Evolutionary conservation across 805 yeast species (phyloP), one percentile per base, ranked within the genome.

Genomic region (Kodamaea neixiangensis): DNA sequence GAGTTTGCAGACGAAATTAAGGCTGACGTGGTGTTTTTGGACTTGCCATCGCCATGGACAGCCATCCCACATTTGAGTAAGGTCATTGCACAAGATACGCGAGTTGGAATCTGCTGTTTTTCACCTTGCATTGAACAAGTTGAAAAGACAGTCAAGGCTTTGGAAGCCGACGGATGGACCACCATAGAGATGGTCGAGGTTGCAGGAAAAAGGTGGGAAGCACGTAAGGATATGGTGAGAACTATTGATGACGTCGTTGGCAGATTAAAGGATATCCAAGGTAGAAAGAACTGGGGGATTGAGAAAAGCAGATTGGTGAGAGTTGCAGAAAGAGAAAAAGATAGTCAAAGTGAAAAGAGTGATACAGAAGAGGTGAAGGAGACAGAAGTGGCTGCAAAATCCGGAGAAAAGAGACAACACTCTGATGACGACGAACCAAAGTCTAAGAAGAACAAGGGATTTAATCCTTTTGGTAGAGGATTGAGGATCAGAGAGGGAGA

Each of bases 61-160:
- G 99, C 99, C 5, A 87, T 94, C 48, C 89, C 90, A 5, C 86
- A 87, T 67, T 69, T 93, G 43, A 70, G 75, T 10, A 58, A 62
- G 29, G 96, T 87, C 1, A 77, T 88, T 13, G 71, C 87, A 7
- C 66, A 71, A 7, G 70, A 70, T 15, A 73, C 76, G 49, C 74
- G 76, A 21, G 88, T 83, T 18, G 83, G 87, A 2, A 78, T 94
- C 48, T 94, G 99, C 69, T 94, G 99, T 68, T 94, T 94, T 64
- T 89, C 96, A 37, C 99, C 99, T 7, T 94, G 99, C 68, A 88
- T 94, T 44, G 99, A 94, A 69, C 99, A 94, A 71, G 99, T 94
- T 3, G 86, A 86, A 51, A 86, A 88, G 64, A 89, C 98, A 0
- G 83, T 93, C 10, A 86, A 81, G 56, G 86, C 88, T 0, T 71